These are phyloP conservation scores for Ogataea hybrid DNA, from an alignment of 1,139 yeast genomes.

Conservation along the genomic window DNA sequence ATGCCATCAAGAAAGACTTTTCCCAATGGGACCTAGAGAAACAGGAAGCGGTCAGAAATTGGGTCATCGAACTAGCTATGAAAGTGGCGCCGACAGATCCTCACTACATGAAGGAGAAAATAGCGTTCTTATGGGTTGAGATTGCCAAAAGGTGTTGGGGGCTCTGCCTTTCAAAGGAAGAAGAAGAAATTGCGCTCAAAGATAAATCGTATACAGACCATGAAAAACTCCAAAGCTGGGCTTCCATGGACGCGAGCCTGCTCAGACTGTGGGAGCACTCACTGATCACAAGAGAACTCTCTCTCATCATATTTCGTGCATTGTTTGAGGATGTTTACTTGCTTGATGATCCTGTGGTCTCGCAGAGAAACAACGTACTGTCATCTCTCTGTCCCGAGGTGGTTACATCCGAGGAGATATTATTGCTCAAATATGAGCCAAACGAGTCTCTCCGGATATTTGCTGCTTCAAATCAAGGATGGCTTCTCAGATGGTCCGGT, in stretches of 20 bases:
- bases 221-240: constrained; percentile 75
- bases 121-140: constrained; percentile 89
- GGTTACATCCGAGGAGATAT: constrained; percentile 66
- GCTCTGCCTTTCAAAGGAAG: constrained; percentile 30
- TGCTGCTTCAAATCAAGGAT: constrained; percentile 72
- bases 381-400: constrained; percentile 83
- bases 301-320: constrained; percentile 76
- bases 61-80: constrained; percentile 78
- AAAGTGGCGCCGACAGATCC: constrained; percentile 69
- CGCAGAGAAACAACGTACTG: constrained; percentile 73
- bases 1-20: constrained; percentile 59
- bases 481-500: constrained; percentile 79
- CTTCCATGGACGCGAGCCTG: constrained; percentile 77
- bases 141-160: constrained; percentile 97
- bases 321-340: constrained; percentile 93
- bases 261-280: constrained; percentile 71
- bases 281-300: constrained; percentile 65
- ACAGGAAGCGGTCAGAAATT: constrained; percentile 66
- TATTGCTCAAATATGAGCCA: constrained; percentile 68
- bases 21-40: constrained; percentile 60
- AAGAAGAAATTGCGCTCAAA: constrained; percentile 29
- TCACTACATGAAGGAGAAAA: constrained; percentile 83
- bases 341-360: constrained; percentile 86
- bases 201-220: constrained; percentile 32
- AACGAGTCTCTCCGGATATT: constrained; percentile 60